phyloP scores from a whole-genome alignment of 2,329 filamentous ascomycete genomes.

The Alternaria conjuncta region DNA sequence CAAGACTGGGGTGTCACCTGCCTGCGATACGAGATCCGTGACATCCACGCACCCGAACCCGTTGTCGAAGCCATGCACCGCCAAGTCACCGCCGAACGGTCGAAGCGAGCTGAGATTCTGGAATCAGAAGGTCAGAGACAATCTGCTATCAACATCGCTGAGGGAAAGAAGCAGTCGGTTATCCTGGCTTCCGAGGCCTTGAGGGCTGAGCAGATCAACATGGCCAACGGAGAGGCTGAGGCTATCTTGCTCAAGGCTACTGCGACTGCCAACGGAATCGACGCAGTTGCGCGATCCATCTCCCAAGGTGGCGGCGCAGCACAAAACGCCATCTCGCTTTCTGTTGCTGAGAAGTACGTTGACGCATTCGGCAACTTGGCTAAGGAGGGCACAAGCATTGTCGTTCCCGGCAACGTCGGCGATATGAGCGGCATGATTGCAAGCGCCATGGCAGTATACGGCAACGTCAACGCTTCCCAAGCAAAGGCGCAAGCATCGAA shows the following conservation, averaged over 20 bases:
- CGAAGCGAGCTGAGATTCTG: constrained; percentile 95
- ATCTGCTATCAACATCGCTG: constrained; percentile 97
- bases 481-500: constrained; percentile 69
- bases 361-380: constrained; percentile 92
- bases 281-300: constrained; percentile 81
- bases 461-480: constrained; percentile 86
- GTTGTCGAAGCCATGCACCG: constrained; percentile 98
- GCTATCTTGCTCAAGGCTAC: constrained; percentile 85
- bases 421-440: constrained; percentile 98
- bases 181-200: constrained; percentile 94
- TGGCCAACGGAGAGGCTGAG: constrained; percentile 89
- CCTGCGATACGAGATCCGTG: constrained; percentile 95
- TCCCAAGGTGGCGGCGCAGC: constrained; percentile 74
- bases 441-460: constrained; percentile 92
- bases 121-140: constrained; percentile 97
- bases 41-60: constrained; percentile 92
- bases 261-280: constrained; percentile 87
- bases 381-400: constrained; percentile 92
- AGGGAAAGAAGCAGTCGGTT: constrained; percentile 95
- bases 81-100: constrained; percentile 95
- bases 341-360: constrained; percentile 96
- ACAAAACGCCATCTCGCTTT: constrained; percentile 82
- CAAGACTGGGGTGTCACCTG: constrained; percentile 97
- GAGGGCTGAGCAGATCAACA: constrained; percentile 90
- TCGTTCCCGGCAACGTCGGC: constrained; percentile 95